These are phyloP conservation scores for Ceratobasidium sp. DNA, from an alignment of 1,284 basidiomycete genomes.

Conservation along the genomic window DNA sequence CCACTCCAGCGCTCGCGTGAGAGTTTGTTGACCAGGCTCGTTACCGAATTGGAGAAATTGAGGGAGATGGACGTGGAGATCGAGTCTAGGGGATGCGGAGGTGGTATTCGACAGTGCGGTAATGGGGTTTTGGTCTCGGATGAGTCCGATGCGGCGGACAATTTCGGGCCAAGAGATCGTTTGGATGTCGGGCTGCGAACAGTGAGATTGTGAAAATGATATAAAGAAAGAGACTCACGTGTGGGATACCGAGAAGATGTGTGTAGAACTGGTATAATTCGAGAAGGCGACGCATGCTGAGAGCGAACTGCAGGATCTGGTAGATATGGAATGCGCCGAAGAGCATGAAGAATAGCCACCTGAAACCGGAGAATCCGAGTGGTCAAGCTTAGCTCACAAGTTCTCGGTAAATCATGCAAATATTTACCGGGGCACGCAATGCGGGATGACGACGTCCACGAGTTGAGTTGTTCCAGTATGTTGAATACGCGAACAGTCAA, in stretches of 20 bases:
- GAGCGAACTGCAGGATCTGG: constrained; percentile 63
- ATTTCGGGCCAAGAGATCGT: constrained; percentile 97
- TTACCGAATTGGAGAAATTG: not conserved
- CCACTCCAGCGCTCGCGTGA: constrained; percentile 95
- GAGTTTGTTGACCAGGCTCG: constrained; percentile 66
- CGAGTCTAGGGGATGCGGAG: constrained; percentile 62
- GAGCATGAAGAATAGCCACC: constrained; percentile 82
- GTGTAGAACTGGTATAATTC: constrained; percentile 92
- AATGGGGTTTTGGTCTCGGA: constrained; percentile 90
- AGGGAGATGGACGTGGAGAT: constrained; percentile 88
- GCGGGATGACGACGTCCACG: constrained; percentile 82
- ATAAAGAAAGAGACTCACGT: too few species aligned
- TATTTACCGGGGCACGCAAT: constrained; percentile 87
- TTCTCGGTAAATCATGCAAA: too few species aligned
- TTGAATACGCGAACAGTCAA: constrained; percentile 88
- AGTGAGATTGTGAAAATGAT: not conserved
- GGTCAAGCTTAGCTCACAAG: too few species aligned
- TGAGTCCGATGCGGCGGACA: constrained; percentile 87
- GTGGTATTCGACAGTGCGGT: constrained; percentile 80
- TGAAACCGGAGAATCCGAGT: constrained; percentile 85
- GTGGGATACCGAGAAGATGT: constrained; percentile 67
- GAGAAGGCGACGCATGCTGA: constrained; percentile 76
- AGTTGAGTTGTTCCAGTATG: constrained; percentile 74
- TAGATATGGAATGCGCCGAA: constrained; percentile 84
- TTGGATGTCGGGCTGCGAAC: constrained; percentile 90